Percentiles rank a stretch among this genome's conserved stretches.
Conservation (phyloP, 2,329 filamentous ascomycete genomes). For the Cladosporium sp. region DNA sequence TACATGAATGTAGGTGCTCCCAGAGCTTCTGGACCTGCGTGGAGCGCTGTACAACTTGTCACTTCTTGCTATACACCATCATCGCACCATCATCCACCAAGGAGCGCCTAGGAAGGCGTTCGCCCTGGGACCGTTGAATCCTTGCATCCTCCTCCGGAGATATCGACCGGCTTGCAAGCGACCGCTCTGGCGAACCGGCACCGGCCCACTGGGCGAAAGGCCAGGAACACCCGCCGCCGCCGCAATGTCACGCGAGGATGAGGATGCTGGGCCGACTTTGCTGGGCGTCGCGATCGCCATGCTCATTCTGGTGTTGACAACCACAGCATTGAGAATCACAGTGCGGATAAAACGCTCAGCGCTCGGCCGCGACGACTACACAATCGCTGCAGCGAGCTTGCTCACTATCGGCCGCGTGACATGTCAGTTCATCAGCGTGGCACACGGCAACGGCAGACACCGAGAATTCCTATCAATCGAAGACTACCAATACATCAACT, state of each 20-base stretch:
- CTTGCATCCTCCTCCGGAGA: neutral
- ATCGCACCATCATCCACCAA: too few relatives aligned
- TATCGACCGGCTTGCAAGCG: neutral
- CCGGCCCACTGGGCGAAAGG: neutral
- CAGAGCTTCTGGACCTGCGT: too few relatives aligned
- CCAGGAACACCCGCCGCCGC: neutral
- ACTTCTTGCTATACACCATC: too few relatives aligned
- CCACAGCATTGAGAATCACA: conserved; percentile 2
- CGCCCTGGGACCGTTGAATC: too few relatives aligned
- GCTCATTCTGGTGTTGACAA: conserved; percentile 7
- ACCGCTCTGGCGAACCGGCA: conserved; percentile 1
- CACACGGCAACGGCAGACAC: conserved; percentile 39
- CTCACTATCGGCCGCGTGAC: conserved; percentile 31
- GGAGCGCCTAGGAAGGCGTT: too few relatives aligned
- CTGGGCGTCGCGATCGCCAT: conserved; percentile 8
- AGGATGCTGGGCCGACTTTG: conserved; percentile 10
- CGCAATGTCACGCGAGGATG: conserved; percentile 8
- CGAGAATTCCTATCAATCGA: conserved; percentile 29
- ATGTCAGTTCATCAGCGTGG: conserved; percentile 32
- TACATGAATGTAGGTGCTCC: too few relatives aligned
- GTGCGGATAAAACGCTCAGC: conserved; percentile 3
- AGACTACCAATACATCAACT: conserved; percentile 33
- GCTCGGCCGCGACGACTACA: conserved; percentile 36
- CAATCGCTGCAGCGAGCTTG: conserved; percentile 30
- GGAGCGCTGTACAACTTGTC: too few relatives aligned